These are phyloP conservation scores for Chloromonas sp. DNA, from an alignment of 163 green algal species.

Conservation along the genomic window DNA sequence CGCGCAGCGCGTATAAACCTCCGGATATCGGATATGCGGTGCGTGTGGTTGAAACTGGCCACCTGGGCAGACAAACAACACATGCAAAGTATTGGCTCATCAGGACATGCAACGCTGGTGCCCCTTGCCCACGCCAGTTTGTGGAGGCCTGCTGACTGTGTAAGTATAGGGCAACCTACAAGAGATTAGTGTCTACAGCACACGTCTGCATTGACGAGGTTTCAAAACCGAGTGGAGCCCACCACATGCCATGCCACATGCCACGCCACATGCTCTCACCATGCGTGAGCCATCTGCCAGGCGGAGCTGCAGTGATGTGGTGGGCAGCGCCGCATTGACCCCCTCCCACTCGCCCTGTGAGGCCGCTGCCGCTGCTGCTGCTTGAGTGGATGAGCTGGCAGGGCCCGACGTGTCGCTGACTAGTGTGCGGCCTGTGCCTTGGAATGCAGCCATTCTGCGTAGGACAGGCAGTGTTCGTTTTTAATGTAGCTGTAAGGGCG, in stretches of 20 bases:
- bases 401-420: slow-evolving; percentile 10
- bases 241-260: no score
- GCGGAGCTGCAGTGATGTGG: slow-evolving; percentile 78
- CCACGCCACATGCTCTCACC: slow-evolving; percentile 27
- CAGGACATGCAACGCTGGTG: not conserved
- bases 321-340: slow-evolving; percentile 60
- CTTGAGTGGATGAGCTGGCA: slow-evolving; percentile 6
- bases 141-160: no score
- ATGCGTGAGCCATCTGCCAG: slow-evolving; percentile 74
- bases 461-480: not conserved
- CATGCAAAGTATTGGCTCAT: not conserved
- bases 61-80: slow-evolving; percentile 20
- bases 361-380: slow-evolving; percentile 12
- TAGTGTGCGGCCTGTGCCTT: slow-evolving; percentile 34
- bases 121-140: not conserved
- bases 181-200: no score
- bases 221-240: no score
- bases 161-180: no score
- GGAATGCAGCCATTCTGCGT: slow-evolving; percentile 18
- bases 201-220: no score
- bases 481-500: not conserved
- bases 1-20: slow-evolving; percentile 48
- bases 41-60: slow-evolving; percentile 77
- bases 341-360: slow-evolving; percentile 56
- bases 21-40: slow-evolving; percentile 78